Evolutionary conservation across 106 monocot species (phyloP), one percentile per base, ranked within the genome.

Genomic region (Narthecium ossifragum): DNA sequence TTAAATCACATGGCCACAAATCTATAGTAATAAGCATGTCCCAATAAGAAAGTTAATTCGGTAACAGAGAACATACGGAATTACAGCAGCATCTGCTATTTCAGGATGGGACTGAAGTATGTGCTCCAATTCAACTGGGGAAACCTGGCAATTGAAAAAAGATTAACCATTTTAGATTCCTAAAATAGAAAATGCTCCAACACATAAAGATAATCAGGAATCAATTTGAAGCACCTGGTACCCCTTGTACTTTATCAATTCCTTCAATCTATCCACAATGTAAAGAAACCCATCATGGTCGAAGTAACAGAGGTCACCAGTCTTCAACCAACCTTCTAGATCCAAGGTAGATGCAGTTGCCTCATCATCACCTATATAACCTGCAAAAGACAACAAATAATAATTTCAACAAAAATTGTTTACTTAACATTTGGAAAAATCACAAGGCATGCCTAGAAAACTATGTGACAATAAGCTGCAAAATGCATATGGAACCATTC

Each of bases 1-100:
- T n/a, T n/a, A n/a, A n/a, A n/a, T n/a, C n/a, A n/a, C n/a, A n/a
- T n/a, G n/a, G n/a, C n/a, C n/a, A n/a, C n/a, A n/a, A n/a, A n/a
- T n/a, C n/a, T n/a, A n/a, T n/a, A n/a, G n/a, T n/a, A n/a, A n/a
- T n/a, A n/a, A n/a, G n/a, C n/a, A n/a, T n/a, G n/a, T n/a, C n/a
- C n/a, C n/a, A n/a, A n/a, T n/a, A n/a, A n/a, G n/a, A n/a, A n/a
- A n/a, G n/a, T n/a, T n/a, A n/a, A n/a, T n/a, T n/a, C n/a, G n/a
- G n/a, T n/a, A n/a, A n/a, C n/a, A n/a, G n/a, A n/a, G n/a, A n/a
- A 76, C 85, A 64, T 76, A 90, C 90, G 90, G 90, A 48, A 90
- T 76, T 17, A 90, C 85, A 24, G 90, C 85, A 31, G 75, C 82
- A 60, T 85, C 90, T 54, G 67, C 73, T 34, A 90, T 82, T 58